Evolutionary conservation across 768 basidiomycete species (phyloP).

Genomic region (Amanita rubescens): DNA sequence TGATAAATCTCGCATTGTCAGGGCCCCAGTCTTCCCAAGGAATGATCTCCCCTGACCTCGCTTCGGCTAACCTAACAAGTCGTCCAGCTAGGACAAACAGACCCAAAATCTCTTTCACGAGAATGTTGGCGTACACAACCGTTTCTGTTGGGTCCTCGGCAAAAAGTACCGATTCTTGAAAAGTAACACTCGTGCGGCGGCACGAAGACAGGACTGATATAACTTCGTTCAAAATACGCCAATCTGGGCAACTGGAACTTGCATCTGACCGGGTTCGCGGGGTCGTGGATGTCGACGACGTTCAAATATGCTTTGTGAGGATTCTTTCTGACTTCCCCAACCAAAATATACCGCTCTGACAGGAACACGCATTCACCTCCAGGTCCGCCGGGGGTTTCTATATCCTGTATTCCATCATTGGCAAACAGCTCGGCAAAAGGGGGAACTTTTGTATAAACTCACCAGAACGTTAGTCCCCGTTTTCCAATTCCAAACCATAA

Average conservation of each 20-base stretch:
- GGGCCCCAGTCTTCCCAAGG: constrained; percentile 50
- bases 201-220: neutral
- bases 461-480: constrained; percentile 16
- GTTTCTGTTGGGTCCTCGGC: neutral
- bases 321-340: neutral
- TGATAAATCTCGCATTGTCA: constrained; percentile 31
- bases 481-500: constrained; percentile 65
- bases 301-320: neutral
- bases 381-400: neutral
- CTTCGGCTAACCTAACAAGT: neutral
- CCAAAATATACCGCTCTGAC: neutral
- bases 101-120: neutral
- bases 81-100: neutral
- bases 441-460: neutral
- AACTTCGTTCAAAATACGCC: neutral
- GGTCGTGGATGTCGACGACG: neutral
- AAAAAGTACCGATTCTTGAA: neutral
- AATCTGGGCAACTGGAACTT: neutral
- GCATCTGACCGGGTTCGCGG: neutral
- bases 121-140: neutral
- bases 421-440: neutral
- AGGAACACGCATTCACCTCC: neutral
- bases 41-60: neutral
- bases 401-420: neutral
- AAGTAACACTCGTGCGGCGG: neutral